phyloP scores from a whole-genome alignment of 2,329 filamentous ascomycete genomes.

The Davidsoniella eucalypti region DNA sequence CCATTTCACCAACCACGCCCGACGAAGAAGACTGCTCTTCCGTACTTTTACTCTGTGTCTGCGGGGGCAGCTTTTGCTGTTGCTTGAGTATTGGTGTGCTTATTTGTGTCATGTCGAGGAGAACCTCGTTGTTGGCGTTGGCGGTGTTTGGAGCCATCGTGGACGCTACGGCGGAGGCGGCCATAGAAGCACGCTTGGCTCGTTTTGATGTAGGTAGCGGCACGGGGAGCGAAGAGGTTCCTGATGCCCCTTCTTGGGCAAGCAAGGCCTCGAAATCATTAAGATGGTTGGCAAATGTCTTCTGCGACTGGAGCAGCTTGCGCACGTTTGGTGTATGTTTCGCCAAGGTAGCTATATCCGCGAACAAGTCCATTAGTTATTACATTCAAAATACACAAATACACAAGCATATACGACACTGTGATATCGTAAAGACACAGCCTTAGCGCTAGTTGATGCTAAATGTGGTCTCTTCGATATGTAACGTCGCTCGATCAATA shows the following conservation, averaged over 20 bases:
- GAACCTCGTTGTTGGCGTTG: too few relatives aligned
- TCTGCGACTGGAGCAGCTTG: slow-evolving; percentile 63
- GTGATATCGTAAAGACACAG: not conserved
- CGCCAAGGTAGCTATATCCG: slow-evolving; percentile 1
- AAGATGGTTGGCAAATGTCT: slow-evolving; percentile 70
- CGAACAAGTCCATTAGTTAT: not conserved
- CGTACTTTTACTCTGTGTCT: too few relatives aligned
- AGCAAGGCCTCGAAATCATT: slow-evolving; percentile 59
- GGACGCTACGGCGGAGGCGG: slow-evolving; percentile 21
- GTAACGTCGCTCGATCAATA: not conserved
- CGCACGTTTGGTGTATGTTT: slow-evolving; percentile 56
- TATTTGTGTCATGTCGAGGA: too few relatives aligned
- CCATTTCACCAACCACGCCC: not conserved
- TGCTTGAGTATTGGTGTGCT: not conserved
- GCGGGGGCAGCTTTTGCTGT: not conserved
- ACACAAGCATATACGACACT: too few relatives aligned
- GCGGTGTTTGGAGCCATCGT: not conserved
- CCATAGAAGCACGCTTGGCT: slow-evolving; percentile 15
- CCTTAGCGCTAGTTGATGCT: not conserved
- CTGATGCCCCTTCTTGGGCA: slow-evolving; percentile 22
- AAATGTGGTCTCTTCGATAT: not conserved
- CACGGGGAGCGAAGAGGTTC: slow-evolving; percentile 16
- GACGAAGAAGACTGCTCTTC: not conserved
- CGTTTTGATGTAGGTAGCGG: slow-evolving; percentile 7
- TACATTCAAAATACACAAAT: too few relatives aligned